These are phyloP conservation scores for Saposhnikovia divaricata DNA, from an alignment of 129 eudicot genomes.

Conservation along the genomic window DNA sequence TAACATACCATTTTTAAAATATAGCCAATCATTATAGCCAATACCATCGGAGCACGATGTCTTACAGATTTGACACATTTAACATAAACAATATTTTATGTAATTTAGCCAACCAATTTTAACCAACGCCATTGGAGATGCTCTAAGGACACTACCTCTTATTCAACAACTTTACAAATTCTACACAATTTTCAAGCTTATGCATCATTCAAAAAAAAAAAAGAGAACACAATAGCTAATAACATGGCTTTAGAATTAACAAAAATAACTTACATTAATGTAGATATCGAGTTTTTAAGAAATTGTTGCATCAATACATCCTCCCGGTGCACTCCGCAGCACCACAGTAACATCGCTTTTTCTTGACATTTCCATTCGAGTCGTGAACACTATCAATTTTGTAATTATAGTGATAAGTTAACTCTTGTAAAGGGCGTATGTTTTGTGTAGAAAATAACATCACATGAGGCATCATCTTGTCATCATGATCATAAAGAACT, in stretches of 20 bases:
- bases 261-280: neutral
- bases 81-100: too few relatives aligned
- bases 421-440: neutral
- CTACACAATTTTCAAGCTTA: neutral
- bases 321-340: neutral
- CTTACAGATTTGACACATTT: too few relatives aligned
- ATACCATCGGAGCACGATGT: too few relatives aligned
- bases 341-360: neutral
- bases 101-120: too few relatives aligned
- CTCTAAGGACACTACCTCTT: too few relatives aligned
- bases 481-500: neutral
- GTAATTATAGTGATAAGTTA: neutral
- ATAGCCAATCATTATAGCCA: too few relatives aligned
- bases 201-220: too few relatives aligned
- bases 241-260: too few relatives aligned
- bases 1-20: too few relatives aligned
- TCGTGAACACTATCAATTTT: neutral
- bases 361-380: neutral
- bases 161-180: too few relatives aligned
- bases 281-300: neutral
- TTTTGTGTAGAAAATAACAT: neutral
- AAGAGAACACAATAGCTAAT: too few relatives aligned
- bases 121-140: too few relatives aligned
- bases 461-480: slow-evolving; percentile 1
- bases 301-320: neutral